These are phyloP conservation scores for Dioscorea cayenensis DNA, from an alignment of 116 monocot species.

Conservation along the genomic window DNA sequence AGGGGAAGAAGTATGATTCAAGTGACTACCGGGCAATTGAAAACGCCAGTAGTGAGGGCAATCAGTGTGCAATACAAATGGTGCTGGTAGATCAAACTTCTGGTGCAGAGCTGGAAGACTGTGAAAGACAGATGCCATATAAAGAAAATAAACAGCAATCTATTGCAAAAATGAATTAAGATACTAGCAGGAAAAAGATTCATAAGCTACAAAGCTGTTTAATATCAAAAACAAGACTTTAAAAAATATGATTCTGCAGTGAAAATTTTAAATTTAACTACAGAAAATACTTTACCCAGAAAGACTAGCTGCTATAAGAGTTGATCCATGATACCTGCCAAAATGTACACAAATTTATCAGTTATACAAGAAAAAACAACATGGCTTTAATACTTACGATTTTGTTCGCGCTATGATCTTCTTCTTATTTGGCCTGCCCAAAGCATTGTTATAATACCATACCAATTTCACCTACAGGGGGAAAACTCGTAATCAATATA, in stretches of 20 bases:
- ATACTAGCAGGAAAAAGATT: background rate
- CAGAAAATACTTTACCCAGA: slow-evolving; percentile 54
- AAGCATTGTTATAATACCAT: slow-evolving; percentile 98
- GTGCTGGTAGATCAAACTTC: slow-evolving; percentile 91
- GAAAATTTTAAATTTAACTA: background rate
- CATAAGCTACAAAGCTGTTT: background rate
- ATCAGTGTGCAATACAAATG: slow-evolving; percentile 97
- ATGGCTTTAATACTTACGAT: slow-evolving; percentile 44
- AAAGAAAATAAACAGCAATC: background rate
- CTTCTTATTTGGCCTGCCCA: slow-evolving; percentile 94
- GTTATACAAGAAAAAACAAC: background rate
- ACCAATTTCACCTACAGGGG: slow-evolving; percentile 87
- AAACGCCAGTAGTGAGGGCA: slow-evolving; percentile 99
- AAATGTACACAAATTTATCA: background rate
- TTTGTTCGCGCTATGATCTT: slow-evolving; percentile 94
- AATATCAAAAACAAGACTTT: background rate
- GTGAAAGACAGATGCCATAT: background rate
- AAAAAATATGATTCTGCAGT: background rate
- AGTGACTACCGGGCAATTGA: slow-evolving; percentile 70
- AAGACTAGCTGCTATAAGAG: slow-evolving; percentile 87
- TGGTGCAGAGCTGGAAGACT: slow-evolving; percentile 96
- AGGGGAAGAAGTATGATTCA: background rate
- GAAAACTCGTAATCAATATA: background rate
- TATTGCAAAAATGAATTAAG: background rate
- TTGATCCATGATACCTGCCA: slow-evolving; percentile 95